Evolutionary conservation across 2,329 filamentous ascomycete genomes (phyloP).

Genomic region (Domatiomyces catenatus): DNA sequence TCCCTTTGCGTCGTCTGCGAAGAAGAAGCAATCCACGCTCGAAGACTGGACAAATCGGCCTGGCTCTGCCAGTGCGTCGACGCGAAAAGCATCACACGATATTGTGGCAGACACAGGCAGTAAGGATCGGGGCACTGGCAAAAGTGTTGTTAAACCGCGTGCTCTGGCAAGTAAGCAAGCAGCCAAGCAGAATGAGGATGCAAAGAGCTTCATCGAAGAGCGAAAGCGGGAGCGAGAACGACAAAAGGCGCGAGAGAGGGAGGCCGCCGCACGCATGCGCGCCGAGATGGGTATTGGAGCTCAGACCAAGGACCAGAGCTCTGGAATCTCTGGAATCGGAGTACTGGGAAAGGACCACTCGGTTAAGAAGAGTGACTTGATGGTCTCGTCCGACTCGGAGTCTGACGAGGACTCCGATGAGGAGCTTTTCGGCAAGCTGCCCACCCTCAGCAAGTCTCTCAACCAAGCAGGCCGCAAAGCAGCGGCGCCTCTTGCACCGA

Average conservation of each 20-base stretch:
- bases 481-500: conserved; percentile 42
- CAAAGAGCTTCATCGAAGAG: conserved; percentile 52
- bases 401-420: conserved; percentile 62
- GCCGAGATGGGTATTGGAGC: conserved; percentile 39
- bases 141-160: conserved; percentile 1
- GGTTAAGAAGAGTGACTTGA: conserved; percentile 62
- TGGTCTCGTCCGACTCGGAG: conserved; percentile 59
- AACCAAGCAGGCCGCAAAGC: conserved; percentile 31
- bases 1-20: conserved; percentile 25
- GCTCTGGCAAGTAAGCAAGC: conserved; percentile 13
- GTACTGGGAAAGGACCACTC: conserved; percentile 65
- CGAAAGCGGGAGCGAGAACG: conserved; percentile 62
- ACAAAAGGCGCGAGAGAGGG: conserved; percentile 55
- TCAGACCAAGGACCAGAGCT: conserved; percentile 59
- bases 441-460: conserved; percentile 27
- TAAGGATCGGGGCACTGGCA: conserved; percentile 7
- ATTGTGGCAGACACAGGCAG: conserved; percentile 15
- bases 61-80: conserved; percentile 5
- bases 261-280: conserved; percentile 49
- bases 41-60: conserved; percentile 16
- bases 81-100: conserved; percentile 19
- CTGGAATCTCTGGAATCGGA: conserved; percentile 57
- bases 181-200: conserved; percentile 21
- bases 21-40: conserved; percentile 29
- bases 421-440: conserved; percentile 47